Evolutionary conservation across 2,329 filamentous ascomycete genomes (phyloP).

Genomic region (Whalleya microplaca): DNA sequence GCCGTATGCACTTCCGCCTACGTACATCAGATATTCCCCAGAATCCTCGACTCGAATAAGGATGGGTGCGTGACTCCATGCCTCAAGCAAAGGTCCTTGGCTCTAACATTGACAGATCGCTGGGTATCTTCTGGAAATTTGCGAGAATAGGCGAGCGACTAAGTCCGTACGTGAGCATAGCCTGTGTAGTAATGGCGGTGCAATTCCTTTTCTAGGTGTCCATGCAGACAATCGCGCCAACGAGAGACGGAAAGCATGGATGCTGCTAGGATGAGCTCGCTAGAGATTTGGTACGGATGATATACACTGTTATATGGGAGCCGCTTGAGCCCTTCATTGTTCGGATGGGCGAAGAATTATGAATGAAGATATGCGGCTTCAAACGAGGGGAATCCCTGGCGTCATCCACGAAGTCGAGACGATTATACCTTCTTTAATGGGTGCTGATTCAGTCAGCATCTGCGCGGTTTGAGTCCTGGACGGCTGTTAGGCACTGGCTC

Average conservation of each 20-base stretch:
- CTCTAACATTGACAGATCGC: conserved; percentile 54
- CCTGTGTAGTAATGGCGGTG: conserved; percentile 93
- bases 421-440: background rate
- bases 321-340: background rate
- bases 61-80: conserved; percentile 66
- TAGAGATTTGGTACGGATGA: background rate
- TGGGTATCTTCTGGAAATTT: conserved; percentile 94
- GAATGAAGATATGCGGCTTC: background rate
- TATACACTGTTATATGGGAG: background rate
- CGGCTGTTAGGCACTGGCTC: background rate
- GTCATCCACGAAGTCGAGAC: background rate
- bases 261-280: background rate
- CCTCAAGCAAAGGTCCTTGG: conserved; percentile 7
- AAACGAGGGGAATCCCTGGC: background rate
- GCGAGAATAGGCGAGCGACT: conserved; percentile 90
- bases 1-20: conserved; percentile 96
- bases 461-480: background rate
- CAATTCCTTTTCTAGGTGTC: background rate
- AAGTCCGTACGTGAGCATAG: conserved; percentile 93
- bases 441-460: background rate
- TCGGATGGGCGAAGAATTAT: background rate
- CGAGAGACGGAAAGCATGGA: background rate
- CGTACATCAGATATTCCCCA: conserved; percentile 85
- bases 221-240: background rate
- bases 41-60: conserved; percentile 91